A percentile compares a stretch with the other conserved stretches of the same genome.
phyloP scores from a whole-genome alignment of 2,329 filamentous ascomycete genomes.

The Neodidymelliopsis sp. region DNA sequence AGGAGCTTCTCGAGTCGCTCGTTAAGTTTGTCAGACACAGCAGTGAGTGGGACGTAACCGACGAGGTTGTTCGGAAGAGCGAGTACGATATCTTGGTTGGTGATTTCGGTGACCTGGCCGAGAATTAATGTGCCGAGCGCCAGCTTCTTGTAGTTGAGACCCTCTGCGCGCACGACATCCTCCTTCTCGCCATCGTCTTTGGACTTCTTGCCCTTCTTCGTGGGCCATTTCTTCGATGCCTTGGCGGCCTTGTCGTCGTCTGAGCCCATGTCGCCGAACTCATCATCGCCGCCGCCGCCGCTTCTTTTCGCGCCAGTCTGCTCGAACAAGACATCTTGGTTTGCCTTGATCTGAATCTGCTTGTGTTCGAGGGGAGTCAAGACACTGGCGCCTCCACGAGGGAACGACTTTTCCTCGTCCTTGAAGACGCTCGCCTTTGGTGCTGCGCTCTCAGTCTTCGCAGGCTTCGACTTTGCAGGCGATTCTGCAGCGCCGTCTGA shows the following conservation, averaged over 20 bases:
- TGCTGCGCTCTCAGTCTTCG: conserved; percentile 31
- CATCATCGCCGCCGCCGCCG: conserved; percentile 50
- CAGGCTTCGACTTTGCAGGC: conserved; percentile 40
- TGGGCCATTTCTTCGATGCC: conserved; percentile 63
- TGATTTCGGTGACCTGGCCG: conserved; percentile 84
- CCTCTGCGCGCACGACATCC: conserved; percentile 73
- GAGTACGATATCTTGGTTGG: conserved; percentile 77
- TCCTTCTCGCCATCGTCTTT: conserved; percentile 54
- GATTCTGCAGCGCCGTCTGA: conserved; percentile 39
- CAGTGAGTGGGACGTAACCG: conserved; percentile 89
- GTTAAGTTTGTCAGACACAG: conserved; percentile 83
- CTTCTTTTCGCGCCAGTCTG: conserved; percentile 69
- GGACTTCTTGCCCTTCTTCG: conserved; percentile 51
- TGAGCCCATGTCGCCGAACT: conserved; percentile 54
- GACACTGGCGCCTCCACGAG: conserved; percentile 88
- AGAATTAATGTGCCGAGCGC: conserved; percentile 86
- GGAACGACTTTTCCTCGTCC: conserved; percentile 90
- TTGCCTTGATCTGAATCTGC: conserved; percentile 93
- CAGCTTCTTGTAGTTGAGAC: conserved; percentile 89
- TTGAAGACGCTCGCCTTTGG: conserved; percentile 57
- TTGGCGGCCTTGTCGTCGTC: conserved; percentile 53
- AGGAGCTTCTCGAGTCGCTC: conserved; percentile 73
- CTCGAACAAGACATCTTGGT: conserved; percentile 89
- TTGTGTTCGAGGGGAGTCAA: conserved; percentile 94
- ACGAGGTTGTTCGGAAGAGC: conserved; percentile 91